phyloP scores from a whole-genome alignment of 495 filamentous ascomycete genomes.

The Aspergillus olivimuriae region DNA sequence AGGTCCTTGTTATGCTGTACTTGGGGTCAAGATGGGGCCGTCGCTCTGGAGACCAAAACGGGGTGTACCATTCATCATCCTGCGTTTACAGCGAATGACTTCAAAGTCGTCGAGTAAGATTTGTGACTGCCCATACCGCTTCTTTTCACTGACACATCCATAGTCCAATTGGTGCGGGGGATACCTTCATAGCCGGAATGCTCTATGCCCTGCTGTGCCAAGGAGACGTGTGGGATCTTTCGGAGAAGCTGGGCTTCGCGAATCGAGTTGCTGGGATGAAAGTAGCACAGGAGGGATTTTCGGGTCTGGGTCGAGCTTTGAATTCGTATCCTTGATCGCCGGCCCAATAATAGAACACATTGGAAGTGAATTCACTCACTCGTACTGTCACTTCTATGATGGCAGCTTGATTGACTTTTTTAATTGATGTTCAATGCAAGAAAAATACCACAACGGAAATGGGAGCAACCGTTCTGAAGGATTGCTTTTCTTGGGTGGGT shows the following conservation, averaged over 20 bases:
- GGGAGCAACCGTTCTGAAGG: no score
- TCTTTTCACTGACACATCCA: slow-evolving; percentile 9
- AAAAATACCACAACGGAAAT: no score
- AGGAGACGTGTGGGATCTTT: slow-evolving; percentile 42
- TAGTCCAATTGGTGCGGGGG: slow-evolving; percentile 65
- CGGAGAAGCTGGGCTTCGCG: slow-evolving; percentile 52
- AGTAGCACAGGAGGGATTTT: slow-evolving; percentile 60
- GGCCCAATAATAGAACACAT: no score
- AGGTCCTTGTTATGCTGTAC: slow-evolving; percentile 59
- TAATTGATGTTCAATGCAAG: no score
- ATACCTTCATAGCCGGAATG: slow-evolving; percentile 70
- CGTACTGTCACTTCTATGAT: no score
- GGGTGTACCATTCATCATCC: slow-evolving; percentile 35
- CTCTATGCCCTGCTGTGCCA: slow-evolving; percentile 53
- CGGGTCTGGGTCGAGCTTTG: slow-evolving; percentile 38
- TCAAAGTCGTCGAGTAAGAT: slow-evolving; percentile 58
- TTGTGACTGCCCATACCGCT: not conserved
- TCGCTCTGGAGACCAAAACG: slow-evolving; percentile 35
- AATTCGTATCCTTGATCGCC: not conserved
- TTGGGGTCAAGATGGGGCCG: slow-evolving; percentile 60
- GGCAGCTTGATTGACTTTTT: no score
- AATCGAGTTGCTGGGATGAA: slow-evolving; percentile 63
- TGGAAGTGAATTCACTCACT: no score
- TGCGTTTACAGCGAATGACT: slow-evolving; percentile 34
- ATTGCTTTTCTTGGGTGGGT: no score